These are phyloP conservation scores for Sporobolomyces roseus DNA, from an alignment of 768 basidiomycete species.

Conservation along the genomic window DNA sequence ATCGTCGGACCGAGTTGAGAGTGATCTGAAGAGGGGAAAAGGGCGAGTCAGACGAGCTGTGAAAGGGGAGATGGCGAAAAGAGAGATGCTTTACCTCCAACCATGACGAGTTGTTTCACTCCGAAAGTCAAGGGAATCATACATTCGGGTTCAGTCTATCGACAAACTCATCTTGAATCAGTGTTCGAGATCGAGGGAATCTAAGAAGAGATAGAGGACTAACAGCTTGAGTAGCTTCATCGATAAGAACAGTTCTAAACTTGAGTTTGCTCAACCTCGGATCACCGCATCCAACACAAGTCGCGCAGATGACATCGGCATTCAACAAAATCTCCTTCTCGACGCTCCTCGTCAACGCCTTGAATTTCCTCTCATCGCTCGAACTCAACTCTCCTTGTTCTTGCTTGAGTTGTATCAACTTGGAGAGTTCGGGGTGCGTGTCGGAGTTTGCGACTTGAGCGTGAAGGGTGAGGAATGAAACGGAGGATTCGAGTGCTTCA, in stretches of 20 bases:
- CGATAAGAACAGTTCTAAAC: constrained; percentile 96
- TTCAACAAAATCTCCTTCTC: constrained; percentile 95
- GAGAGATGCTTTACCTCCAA: constrained; percentile 71
- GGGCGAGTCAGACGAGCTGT: constrained; percentile 1
- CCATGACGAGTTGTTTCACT: constrained; percentile 96
- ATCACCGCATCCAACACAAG: constrained; percentile 96
- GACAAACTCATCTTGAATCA: not conserved
- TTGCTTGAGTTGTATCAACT: constrained; percentile 94
- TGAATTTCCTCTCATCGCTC: constrained; percentile 96
- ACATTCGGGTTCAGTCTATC: constrained; percentile 63
- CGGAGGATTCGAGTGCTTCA: constrained; percentile 93
- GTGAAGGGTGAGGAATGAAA: constrained; percentile 88
- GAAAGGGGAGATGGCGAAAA: not conserved
- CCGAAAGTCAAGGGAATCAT: constrained; percentile 99
- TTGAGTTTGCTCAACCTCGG: constrained; percentile 94
- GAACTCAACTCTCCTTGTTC: constrained; percentile 96
- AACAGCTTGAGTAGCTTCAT: constrained; percentile 82
- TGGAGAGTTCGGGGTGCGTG: constrained; percentile 93
- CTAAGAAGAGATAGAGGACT: constrained; percentile 1
- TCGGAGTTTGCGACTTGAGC: constrained; percentile 91
- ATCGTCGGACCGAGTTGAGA: constrained; percentile 97
- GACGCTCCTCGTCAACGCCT: constrained; percentile 86
- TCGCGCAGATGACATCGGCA: constrained; percentile 97
- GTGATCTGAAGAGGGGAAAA: constrained; percentile 41
- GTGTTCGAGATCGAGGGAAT: constrained; percentile 2